Percentiles rank a stretch among this genome's conserved stretches.
Conservation (phyloP, 306 rosid species). For the Leucaena leucocephala region DNA sequence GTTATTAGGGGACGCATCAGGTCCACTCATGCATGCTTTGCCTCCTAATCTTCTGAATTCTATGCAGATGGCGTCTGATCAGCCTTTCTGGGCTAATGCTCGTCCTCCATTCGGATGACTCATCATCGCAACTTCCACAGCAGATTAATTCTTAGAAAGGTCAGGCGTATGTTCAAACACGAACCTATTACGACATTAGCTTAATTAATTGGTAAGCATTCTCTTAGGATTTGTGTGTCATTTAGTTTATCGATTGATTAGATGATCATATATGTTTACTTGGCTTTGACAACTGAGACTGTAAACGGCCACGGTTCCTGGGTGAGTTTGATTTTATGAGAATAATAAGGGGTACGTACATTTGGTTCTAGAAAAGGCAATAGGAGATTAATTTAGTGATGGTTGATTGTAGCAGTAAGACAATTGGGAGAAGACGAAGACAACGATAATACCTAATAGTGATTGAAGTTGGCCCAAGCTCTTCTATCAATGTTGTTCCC, state of each 20-base stretch:
- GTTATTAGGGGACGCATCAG: conserved; percentile 59
- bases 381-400: not conserved
- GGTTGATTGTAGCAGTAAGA: conserved; percentile 3
- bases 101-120: conserved; percentile 73
- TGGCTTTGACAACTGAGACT: conserved; percentile 36
- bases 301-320: conserved; percentile 50
- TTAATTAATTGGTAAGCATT: conserved; percentile 6
- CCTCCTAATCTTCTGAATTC: conserved; percentile 79
- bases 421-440: not conserved
- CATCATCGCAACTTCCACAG: not conserved
- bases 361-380: conserved; percentile 18
- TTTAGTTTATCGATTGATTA: conserved; percentile 30
- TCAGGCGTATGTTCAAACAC: not conserved
- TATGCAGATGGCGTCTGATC: conserved; percentile 80
- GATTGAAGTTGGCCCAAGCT: not conserved
- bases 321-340: conserved; percentile 34
- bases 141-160: not conserved
- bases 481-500: conserved; percentile 15
- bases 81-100: conserved; percentile 67
- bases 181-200: not conserved
- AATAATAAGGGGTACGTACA: conserved; percentile 8
- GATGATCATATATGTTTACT: conserved; percentile 15
- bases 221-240: conserved; percentile 21
- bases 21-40: conserved; percentile 74
- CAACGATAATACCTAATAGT: not conserved